Evolutionary conservation across 2,329 filamentous ascomycete genomes (phyloP), one percentile per base, ranked within the genome.

Genomic region (Neocucurbitaria cava): DNA sequence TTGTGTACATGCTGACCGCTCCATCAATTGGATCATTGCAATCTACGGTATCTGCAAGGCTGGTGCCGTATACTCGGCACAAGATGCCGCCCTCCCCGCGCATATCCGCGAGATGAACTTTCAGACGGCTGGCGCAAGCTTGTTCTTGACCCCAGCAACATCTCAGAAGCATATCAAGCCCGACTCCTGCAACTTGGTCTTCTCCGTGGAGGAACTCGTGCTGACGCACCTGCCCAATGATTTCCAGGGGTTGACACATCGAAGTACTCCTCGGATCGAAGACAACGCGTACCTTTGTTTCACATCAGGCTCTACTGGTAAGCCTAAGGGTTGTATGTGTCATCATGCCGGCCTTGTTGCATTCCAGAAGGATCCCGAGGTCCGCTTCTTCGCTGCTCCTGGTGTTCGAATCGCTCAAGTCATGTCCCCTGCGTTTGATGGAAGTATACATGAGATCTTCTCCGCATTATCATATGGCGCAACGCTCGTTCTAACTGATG

Each of bases 291-390:
- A 78, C 49, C 24, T 81, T 0, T 76, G 74, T 42, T 81, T 79
- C 52, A 82, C 80, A 0, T 81, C 78, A 1, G 79, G 79, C 0
- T 76, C 74, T 5, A 80, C 78, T 1, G 79, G 80, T 2, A 68
- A 60, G 2, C 79, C 79, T 0, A 82, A 82, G 58, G 78, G 74
- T 6, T 43, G 47, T 1, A 40, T 51, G 31, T 54, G 55, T 21
- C 58, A 52, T 1, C 77, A 81, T 44, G 42, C 51, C 13, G 68
- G 71, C 0, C 52, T 79, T 0, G 68, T 79, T 0, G 71, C 77
- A 0, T 77, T 77, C 33, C 75, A 76, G 44, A 46, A 33, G 1
- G 62, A 75, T 53, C 51, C 62, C 0, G 58, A 74, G 17, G 73
- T 76, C 1, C 66, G 79, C 0, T 46, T 80, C 11, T 51, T 54